These are phyloP conservation scores for Penicillium sp. DNA, from an alignment of 2,329 filamentous ascomycete species.

Conservation along the genomic window DNA sequence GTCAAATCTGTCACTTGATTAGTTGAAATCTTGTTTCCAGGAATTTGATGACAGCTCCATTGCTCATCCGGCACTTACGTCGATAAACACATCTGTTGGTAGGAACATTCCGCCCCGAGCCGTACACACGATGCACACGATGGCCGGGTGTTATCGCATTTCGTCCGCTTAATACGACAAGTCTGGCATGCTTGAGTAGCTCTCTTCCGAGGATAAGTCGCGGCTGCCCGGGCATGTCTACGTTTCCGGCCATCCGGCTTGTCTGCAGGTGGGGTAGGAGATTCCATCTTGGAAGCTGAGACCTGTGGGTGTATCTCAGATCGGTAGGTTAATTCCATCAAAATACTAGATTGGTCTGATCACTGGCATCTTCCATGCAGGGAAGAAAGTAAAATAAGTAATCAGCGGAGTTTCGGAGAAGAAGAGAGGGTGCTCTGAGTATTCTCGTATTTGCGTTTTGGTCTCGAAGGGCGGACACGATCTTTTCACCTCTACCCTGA, in stretches of 20 bases:
- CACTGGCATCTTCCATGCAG: too few species aligned
- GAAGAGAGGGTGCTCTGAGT: too few species aligned
- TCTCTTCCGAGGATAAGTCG: slow-evolving; percentile 12
- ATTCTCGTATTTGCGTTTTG: too few species aligned
- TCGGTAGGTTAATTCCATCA: not conserved
- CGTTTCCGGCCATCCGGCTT: slow-evolving; percentile 1
- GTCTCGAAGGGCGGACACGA: too few species aligned
- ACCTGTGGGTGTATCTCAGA: too few species aligned
- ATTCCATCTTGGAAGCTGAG: not conserved
- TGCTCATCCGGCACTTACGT: not conserved
- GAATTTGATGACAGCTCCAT: not conserved
- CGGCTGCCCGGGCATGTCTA: not conserved
- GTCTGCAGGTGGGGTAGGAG: not conserved
- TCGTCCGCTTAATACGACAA: slow-evolving; percentile 8
- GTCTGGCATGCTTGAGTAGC: slow-evolving; percentile 13
- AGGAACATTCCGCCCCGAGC: slow-evolving; percentile 8
- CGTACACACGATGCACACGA: slow-evolving; percentile 13
- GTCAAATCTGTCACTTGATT: slow-evolving; percentile 7
- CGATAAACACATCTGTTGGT: slow-evolving; percentile 2
- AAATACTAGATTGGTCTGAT: not conserved
- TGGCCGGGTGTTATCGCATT: slow-evolving; percentile 15
- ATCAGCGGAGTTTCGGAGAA: slow-evolving; percentile 8
- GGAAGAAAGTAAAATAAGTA: not conserved
- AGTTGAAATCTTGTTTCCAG: not conserved
- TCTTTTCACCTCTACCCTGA: too few species aligned